A percentile compares a stretch with the other conserved stretches of the same genome.
These are phyloP conservation scores for Actinidia chinensis DNA, from an alignment of 179 eudicot genomes.

Conservation along the genomic window DNA sequence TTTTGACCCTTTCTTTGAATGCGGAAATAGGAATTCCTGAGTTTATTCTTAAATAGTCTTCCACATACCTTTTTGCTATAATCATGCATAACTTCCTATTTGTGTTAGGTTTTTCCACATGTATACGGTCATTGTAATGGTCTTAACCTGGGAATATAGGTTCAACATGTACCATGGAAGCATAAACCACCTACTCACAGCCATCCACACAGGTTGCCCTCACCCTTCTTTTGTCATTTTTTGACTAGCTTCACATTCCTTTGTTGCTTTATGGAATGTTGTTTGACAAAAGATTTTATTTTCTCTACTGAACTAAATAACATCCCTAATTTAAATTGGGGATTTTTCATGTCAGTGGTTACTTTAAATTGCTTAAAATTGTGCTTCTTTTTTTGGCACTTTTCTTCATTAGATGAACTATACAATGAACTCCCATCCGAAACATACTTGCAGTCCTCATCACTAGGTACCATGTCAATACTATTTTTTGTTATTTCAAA, in stretches of 20 bases:
- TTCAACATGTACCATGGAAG: background rate
- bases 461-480: too few species aligned
- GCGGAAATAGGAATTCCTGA: background rate
- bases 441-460: too few species aligned
- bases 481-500: too few species aligned
- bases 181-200: background rate
- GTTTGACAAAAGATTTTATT: too few species aligned
- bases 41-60: background rate
- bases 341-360: too few species aligned
- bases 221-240: background rate
- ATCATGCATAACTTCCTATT: background rate
- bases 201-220: background rate
- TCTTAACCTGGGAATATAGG: background rate
- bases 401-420: too few species aligned
- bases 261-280: background rate
- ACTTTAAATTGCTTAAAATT: too few species aligned
- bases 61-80: background rate
- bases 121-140: background rate
- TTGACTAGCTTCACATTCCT: background rate
- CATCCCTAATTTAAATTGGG: too few species aligned
- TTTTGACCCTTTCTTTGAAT: background rate
- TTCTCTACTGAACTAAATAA: too few species aligned
- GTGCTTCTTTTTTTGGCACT: too few species aligned
- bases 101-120: background rate
- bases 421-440: too few species aligned